Percentiles rank a stretch among this genome's conserved stretches.
Conservation (phyloP, 768 basidiomycete species). For the Amanita rubescens region DNA sequence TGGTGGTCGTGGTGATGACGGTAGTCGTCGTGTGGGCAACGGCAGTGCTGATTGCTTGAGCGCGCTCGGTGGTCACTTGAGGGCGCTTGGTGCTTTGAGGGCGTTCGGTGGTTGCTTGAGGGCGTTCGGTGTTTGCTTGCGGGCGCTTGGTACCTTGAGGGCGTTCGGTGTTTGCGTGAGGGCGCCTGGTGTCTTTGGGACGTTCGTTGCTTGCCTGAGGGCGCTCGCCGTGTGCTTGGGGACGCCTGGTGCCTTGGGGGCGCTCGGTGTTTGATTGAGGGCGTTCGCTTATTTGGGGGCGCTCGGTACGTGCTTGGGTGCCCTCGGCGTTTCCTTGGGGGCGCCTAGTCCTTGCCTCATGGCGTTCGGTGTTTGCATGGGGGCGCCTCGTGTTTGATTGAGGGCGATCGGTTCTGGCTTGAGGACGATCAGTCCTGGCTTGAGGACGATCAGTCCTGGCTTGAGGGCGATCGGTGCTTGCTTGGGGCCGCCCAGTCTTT, state of each 20-base stretch:
- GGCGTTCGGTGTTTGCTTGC: not conserved
- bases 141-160: not conserved
- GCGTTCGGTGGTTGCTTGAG: not conserved
- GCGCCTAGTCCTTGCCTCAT: not conserved
- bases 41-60: not conserved
- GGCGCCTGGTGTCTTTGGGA: not conserved
- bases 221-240: not conserved
- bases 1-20: not conserved
- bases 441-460: not conserved
- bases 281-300: not conserved
- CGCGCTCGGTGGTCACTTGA: not conserved
- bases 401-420: not conserved
- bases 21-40: not conserved
- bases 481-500: not conserved
- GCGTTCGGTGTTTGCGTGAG: not conserved
- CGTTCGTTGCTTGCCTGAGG: not conserved
- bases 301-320: not conserved
- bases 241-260: not conserved
- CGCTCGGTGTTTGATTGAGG: not conserved
- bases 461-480: not conserved
- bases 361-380: not conserved
- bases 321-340: not conserved
- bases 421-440: not conserved
- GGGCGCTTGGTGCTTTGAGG: not conserved
- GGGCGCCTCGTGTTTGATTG: not conserved